Evolutionary conservation across 768 basidiomycete species (phyloP).

Genomic region (Kockovaella imperatae): DNA sequence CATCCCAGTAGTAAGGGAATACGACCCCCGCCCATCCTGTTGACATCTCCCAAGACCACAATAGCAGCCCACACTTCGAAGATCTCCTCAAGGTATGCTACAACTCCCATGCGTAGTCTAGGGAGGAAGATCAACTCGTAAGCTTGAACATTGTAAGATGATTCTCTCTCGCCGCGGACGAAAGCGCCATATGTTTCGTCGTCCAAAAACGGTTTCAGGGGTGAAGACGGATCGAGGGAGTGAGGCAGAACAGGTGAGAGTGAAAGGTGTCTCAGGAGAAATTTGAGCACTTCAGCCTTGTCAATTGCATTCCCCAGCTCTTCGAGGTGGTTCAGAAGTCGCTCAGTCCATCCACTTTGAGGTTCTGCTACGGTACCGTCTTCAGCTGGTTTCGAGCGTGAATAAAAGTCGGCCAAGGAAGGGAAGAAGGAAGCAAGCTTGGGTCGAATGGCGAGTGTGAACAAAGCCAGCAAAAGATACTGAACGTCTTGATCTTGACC

Average conservation of each 20-base stretch:
- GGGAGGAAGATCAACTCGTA: constrained; percentile 12
- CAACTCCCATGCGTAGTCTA: neutral
- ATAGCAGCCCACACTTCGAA: constrained; percentile 25
- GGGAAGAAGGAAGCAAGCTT: constrained; percentile 10
- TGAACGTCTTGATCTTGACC: constrained; percentile 3
- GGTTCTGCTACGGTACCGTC: no score
- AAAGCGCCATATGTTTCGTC: constrained; percentile 12
- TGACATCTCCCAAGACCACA: constrained; percentile 12
- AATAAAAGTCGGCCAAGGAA: constrained; percentile 8
- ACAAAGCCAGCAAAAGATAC: constrained; percentile 12
- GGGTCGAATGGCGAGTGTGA: constrained; percentile 9
- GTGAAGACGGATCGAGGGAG: neutral
- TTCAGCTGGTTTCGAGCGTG: constrained; percentile 2
- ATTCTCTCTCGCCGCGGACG: constrained; percentile 17
- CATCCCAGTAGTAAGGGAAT: constrained; percentile 20
- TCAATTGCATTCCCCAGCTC: neutral
- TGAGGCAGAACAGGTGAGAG: neutral
- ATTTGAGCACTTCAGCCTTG: constrained; percentile 19
- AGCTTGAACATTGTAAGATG: constrained; percentile 18
- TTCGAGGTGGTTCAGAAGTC: neutral
- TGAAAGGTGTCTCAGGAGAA: constrained; percentile 10
- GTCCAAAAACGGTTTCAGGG: constrained; percentile 4
- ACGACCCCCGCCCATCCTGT: constrained; percentile 13
- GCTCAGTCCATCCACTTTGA: constrained; percentile 6
- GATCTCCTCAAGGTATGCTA: constrained; percentile 15